Conservation (phyloP, 1,139 yeast species). For the Blastobotrys buckinghamii region DNA sequence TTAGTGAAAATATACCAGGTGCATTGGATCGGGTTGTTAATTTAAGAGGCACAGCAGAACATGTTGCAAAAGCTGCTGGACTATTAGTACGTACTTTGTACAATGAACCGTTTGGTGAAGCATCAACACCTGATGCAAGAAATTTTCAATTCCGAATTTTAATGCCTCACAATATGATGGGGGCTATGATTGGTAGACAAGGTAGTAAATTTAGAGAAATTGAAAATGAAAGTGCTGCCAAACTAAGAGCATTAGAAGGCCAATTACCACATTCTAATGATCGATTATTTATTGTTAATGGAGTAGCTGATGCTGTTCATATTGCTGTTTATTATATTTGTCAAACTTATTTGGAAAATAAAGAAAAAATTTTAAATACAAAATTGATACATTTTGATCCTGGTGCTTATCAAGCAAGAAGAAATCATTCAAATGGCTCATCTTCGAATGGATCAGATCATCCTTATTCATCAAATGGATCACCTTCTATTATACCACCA, state of each 20-base stretch:
- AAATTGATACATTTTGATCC: conserved; percentile 18
- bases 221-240: conserved; percentile 78
- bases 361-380: conserved; percentile 15
- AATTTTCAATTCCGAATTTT: conserved; percentile 56
- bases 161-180: conserved; percentile 78
- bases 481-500: background rate
- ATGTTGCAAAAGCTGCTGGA: conserved; percentile 80
- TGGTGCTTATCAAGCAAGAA: conserved; percentile 5
- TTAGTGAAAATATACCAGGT: conserved; percentile 71
- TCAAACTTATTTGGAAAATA: conserved; percentile 40
- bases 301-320: conserved; percentile 84
- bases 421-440: background rate
- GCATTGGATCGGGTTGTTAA: conserved; percentile 73
- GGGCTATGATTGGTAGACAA: conserved; percentile 74
- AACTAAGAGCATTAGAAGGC: conserved; percentile 68
- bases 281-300: conserved; percentile 62
- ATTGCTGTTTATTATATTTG: conserved; percentile 75
- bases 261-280: conserved; percentile 78
- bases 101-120: conserved; percentile 62
- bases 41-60: conserved; percentile 70
- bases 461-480: background rate
- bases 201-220: conserved; percentile 75
- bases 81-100: conserved; percentile 60
- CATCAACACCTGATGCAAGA: conserved; percentile 51
- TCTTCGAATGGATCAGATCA: background rate